A percentile compares a stretch with the other conserved stretches of the same genome.
phyloP scores from a whole-genome alignment of 345 rosid species.

The Eucalyptus caleyi region DNA sequence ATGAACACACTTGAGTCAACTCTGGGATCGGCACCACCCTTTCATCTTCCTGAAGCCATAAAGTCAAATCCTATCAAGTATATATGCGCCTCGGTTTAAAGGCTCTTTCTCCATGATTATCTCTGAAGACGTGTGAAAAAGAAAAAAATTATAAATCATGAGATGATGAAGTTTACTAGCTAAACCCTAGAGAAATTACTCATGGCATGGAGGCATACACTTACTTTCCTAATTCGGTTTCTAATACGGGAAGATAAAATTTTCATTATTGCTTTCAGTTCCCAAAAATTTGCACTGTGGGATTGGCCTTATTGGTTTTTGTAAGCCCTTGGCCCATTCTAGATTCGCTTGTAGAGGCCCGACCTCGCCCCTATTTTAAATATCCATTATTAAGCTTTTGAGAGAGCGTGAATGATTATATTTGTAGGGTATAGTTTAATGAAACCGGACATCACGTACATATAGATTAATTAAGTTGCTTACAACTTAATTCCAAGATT shows the following conservation, averaged over 20 bases:
- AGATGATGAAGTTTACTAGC: neutral
- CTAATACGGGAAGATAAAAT: too few species aligned
- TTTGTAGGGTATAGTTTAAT: neutral
- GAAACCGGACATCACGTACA: neutral
- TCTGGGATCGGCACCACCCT: neutral
- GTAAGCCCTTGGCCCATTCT: neutral
- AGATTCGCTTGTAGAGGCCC: neutral
- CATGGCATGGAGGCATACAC: rapidly evolving
- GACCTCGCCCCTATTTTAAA: too few species aligned
- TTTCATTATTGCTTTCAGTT: too few species aligned
- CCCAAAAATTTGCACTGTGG: neutral
- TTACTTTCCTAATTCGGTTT: neutral
- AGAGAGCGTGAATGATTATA: neutral
- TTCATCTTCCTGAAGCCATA: neutral
- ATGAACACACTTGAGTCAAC: neutral
- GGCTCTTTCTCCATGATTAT: neutral
- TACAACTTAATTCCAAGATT: neutral
- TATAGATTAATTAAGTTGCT: neutral
- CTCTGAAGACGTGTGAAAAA: neutral
- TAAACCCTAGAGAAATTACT: neutral
- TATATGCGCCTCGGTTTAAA: neutral
- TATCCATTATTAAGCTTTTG: neutral
- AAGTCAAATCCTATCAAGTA: neutral
- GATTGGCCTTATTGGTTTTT: neutral
- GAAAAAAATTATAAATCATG: neutral